Conservation (phyloP, 345 rosid genomes). For the Mercurialis annua region DNA sequence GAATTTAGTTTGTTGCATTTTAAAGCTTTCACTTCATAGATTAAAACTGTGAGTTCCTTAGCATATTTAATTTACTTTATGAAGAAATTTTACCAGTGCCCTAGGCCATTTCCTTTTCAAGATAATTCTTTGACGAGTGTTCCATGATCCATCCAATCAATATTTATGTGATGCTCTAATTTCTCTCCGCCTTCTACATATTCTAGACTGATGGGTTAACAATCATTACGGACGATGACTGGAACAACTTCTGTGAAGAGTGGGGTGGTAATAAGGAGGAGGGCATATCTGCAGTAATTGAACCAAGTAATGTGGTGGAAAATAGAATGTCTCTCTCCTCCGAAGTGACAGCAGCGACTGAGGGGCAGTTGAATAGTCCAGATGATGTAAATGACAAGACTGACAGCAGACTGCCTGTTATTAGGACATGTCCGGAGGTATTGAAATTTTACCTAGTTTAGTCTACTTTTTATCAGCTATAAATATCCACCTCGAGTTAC, state of each 20-base stretch:
- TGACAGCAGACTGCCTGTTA: constrained; percentile 43
- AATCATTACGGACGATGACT: constrained; percentile 76
- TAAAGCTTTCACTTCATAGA: neutral
- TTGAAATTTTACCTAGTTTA: constrained; percentile 10
- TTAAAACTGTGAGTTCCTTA: neutral
- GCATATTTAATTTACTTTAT: constrained; percentile 2
- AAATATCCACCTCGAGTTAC: neutral
- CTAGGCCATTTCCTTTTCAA: neutral
- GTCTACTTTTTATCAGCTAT: neutral
- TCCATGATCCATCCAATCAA: constrained; percentile 8
- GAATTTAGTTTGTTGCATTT: neutral
- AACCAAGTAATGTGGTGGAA: constrained; percentile 32
- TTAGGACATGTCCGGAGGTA: constrained; percentile 84
- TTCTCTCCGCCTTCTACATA: constrained; percentile 23
- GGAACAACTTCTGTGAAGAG: constrained; percentile 91
- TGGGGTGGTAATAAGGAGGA: constrained; percentile 76
- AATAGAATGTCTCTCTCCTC: constrained; percentile 30
- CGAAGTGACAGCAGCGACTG: constrained; percentile 34
- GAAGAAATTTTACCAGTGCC: neutral
- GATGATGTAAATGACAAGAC: constrained; percentile 55
- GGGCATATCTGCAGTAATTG: constrained; percentile 70
- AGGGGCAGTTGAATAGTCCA: constrained; percentile 41
- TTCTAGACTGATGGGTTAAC: constrained; percentile 86
- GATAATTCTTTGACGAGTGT: no score
- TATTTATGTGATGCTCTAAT: constrained; percentile 9